Evolutionary conservation across 495 filamentous ascomycete genomes (phyloP), one percentile per base, ranked within the genome.

Genomic region (Lineolata rhizophorae): DNA sequence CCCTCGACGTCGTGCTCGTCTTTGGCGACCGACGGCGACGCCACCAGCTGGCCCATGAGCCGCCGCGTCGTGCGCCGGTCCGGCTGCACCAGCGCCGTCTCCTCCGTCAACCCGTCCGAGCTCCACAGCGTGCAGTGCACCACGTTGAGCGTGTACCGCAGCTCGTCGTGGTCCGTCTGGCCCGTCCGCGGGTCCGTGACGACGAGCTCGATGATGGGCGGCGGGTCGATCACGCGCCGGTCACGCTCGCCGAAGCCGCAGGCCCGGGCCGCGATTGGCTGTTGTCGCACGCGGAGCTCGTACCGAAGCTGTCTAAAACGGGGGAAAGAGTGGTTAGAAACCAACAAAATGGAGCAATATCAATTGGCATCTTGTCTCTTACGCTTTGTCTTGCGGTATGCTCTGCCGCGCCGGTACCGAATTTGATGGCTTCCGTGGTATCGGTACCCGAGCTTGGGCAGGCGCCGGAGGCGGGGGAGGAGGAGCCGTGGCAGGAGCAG

Each of bases 201-300:
- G 15, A 67, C 65, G 20, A 97, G 68, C 44, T 95, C 76, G 10
- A 97, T 67, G 43, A 97, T 92, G 15, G 87, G 87, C 8, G 87
- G 87, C 10, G 87, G 87, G 42, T 97, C 87, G 29, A 97, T 81
- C 18, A 91, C 79, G 34, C 87, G 67, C 18, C 87, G 73, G 50
- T 97, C 87, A 43, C 85, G 58, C 50, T 94, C 87, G 32, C 84
- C 84, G 40, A 90, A 91, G 5, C 87, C 85, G 52, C 87, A 95
- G 29, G 82, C 81, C 45, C 87, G 69, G 25, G 85, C 87, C 4
- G 81, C 83, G 3, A 71, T 58, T 19, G 87, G 87, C 40, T 97
- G 87, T 46, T 97, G 87, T 10, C 87, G 76, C 22, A 97, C 70
- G 19, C 61, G 62, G 27, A 97, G 44, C 32, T 49, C 39, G 40